These are phyloP conservation scores for Chrysochromulina tobinii DNA, from an alignment of 78 protist genomes.

Conservation along the genomic window DNA sequence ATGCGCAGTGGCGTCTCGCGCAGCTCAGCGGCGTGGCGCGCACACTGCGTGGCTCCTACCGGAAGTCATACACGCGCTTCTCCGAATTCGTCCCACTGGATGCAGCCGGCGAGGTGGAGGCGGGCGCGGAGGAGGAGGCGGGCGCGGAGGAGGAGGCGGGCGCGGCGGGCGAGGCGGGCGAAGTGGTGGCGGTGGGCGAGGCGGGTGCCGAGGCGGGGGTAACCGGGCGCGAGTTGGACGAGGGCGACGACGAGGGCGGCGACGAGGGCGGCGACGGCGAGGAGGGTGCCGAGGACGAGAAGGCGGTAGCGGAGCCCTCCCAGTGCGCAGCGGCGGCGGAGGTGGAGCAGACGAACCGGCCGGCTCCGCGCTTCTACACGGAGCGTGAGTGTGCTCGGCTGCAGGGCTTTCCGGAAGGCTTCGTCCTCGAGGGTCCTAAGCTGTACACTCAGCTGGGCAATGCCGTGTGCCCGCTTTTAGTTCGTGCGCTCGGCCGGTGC, in stretches of 20 bases:
- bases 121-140: background rate
- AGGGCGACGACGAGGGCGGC: background rate
- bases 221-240: too few relatives aligned
- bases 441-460: background rate
- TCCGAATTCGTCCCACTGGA: background rate
- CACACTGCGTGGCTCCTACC: slow-evolving; percentile 9
- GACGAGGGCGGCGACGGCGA: background rate
- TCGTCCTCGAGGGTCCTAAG: background rate
- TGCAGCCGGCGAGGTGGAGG: too few relatives aligned
- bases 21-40: background rate
- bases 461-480: slow-evolving; percentile 17
- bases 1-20: background rate
- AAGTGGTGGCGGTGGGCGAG: background rate
- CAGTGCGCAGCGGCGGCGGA: background rate
- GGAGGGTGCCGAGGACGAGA: background rate
- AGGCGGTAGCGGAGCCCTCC: background rate
- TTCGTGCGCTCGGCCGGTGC: background rate
- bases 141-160: background rate
- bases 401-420: slow-evolving; percentile 9
- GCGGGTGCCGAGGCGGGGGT: background rate
- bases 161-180: background rate
- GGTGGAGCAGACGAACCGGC: background rate
- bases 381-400: slow-evolving; percentile 13
- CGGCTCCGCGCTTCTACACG: background rate
- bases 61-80: background rate